Conservation (phyloP, 164 flowering plant species). For the Warburgia ugandensis region DNA sequence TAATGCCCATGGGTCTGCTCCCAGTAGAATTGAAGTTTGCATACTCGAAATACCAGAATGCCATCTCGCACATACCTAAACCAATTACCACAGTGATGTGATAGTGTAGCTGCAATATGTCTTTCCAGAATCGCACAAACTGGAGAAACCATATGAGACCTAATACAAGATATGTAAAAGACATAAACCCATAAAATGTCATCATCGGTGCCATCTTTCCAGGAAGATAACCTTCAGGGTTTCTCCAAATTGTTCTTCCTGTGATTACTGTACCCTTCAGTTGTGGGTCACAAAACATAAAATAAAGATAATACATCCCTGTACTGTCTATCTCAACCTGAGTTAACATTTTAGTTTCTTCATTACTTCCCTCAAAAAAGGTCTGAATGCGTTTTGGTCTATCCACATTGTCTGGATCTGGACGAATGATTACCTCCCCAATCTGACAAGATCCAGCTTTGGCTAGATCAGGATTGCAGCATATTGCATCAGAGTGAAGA, state of each 20-base stretch:
- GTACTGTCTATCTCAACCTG: slow-evolving; percentile 47
- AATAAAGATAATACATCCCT: slow-evolving; percentile 82
- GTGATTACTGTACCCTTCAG: slow-evolving; percentile 52
- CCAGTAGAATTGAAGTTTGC: slow-evolving; percentile 74
- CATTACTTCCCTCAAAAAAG: slow-evolving; percentile 46
- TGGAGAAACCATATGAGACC: slow-evolving; percentile 75
- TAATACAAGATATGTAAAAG: slow-evolving; percentile 67
- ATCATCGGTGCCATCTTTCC: slow-evolving; percentile 82
- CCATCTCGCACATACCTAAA: slow-evolving; percentile 92
- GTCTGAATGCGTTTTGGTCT: slow-evolving; percentile 62
- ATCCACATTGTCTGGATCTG: slow-evolving; percentile 34
- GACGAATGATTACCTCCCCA: slow-evolving; percentile 68
- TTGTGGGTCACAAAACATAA: slow-evolving; percentile 63
- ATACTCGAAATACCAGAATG: slow-evolving; percentile 82
- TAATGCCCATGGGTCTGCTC: slow-evolving; percentile 67
- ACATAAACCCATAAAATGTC: slow-evolving; percentile 77
- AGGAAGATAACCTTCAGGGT: slow-evolving; percentile 81
- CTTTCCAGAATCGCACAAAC: slow-evolving; percentile 72
- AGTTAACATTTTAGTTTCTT: slow-evolving; percentile 36
- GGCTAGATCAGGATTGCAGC: slow-evolving; percentile 53
- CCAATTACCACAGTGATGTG: slow-evolving; percentile 74
- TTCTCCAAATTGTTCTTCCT: slow-evolving; percentile 87
- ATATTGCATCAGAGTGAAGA: slow-evolving; percentile 36
- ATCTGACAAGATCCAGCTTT: slow-evolving; percentile 37
- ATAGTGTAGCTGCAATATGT: slow-evolving; percentile 60